Evolutionary conservation across 768 basidiomycete species (phyloP).

Genomic region (Amanita subjunquillea): DNA sequence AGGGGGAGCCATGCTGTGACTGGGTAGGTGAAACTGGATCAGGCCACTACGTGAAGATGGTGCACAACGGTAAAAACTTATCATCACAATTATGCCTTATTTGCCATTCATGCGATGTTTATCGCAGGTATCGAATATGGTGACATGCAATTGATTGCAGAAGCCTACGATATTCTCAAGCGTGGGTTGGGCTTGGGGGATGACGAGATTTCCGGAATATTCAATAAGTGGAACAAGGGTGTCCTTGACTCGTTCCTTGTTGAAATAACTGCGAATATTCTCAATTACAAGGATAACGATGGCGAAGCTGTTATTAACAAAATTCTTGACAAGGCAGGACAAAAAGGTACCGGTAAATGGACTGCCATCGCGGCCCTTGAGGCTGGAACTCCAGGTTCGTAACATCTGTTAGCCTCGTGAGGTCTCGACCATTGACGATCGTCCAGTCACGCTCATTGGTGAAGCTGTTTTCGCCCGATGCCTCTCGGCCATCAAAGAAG

Average conservation of each 20-base stretch:
- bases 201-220: slow-evolving; percentile 90
- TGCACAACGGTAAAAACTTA: slow-evolving; percentile 73
- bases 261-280: slow-evolving; percentile 95
- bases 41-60: slow-evolving; percentile 99
- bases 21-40: slow-evolving; percentile 97
- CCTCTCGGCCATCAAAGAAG: slow-evolving; percentile 93
- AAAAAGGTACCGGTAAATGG: slow-evolving; percentile 99
- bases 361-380: slow-evolving; percentile 96
- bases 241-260: slow-evolving; percentile 99
- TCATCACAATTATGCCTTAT: slow-evolving; percentile 4
- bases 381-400: slow-evolving; percentile 72
- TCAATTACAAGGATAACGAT: slow-evolving; percentile 95
- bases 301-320: slow-evolving; percentile 86
- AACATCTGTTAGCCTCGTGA: slow-evolving; percentile 1
- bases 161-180: slow-evolving; percentile 98
- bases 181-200: slow-evolving; percentile 84
- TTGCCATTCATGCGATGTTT: slow-evolving; percentile 8
- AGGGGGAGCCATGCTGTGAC: slow-evolving; percentile 97
- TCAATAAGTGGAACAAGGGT: slow-evolving; percentile 93
- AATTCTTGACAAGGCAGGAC: slow-evolving; percentile 93
- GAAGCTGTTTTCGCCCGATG: slow-evolving; percentile 99
- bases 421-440: slow-evolving; percentile 1
- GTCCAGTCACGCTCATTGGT: slow-evolving; percentile 90
- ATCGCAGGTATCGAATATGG: slow-evolving; percentile 94
- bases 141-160: slow-evolving; percentile 99